Evolutionary conservation across 176 grass and related monocot species (phyloP).

Genomic region (Dactylis glomerata): DNA sequence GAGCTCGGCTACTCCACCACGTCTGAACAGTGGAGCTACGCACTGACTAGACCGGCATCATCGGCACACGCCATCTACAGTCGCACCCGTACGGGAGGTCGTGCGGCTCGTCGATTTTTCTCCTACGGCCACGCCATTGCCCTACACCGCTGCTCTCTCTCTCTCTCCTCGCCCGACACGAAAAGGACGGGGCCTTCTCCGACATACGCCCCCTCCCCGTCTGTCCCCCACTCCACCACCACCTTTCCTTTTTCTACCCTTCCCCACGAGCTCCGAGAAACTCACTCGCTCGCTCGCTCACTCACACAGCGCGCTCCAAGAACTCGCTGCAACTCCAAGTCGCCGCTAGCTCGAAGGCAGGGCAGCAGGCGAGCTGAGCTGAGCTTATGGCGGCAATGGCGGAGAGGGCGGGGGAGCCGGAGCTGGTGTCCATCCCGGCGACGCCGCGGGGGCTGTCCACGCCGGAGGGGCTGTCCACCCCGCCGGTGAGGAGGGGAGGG

Average conservation of each 20-base stretch:
- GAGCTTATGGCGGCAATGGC: conserved; percentile 13
- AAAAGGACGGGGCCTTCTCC: conserved; percentile 10
- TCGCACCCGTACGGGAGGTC: neutral
- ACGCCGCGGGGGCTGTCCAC: conserved; percentile 68
- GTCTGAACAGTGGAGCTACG: neutral
- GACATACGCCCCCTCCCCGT: conserved; percentile 9
- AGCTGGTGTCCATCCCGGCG: conserved; percentile 87
- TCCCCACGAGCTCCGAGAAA: neutral
- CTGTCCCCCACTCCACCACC: neutral
- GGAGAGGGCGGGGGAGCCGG: conserved; percentile 48
- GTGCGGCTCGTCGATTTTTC: neutral
- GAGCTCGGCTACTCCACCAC: neutral
- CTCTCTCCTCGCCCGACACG: conserved; percentile 13
- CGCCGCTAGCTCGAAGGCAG: neutral
- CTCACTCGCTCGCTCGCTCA: neutral
- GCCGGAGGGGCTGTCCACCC: conserved; percentile 49
- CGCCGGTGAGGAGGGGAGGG: conserved; percentile 19
- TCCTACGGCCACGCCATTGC: neutral
- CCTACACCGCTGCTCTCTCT: neutral
- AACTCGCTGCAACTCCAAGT: neutral
- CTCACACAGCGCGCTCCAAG: neutral
- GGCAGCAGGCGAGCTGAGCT: neutral
- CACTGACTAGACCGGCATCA: neutral
- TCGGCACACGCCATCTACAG: neutral
- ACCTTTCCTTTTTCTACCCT: conserved; percentile 8